Conservation (phyloP, 2,329 filamentous ascomycete species). For the Aspergillus clavatus region DNA sequence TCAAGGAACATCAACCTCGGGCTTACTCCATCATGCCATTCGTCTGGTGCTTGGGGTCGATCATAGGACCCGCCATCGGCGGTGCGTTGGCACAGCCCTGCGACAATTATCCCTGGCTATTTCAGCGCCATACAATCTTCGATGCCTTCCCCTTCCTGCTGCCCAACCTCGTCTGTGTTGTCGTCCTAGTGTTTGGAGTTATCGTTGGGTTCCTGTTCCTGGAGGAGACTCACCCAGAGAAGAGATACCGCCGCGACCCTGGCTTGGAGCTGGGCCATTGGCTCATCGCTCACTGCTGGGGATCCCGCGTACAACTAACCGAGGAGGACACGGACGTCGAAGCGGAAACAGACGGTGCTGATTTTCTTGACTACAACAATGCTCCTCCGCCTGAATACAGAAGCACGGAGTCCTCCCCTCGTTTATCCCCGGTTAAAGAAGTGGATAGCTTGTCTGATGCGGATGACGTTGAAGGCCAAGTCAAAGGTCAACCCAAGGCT, state of each 20-base stretch:
- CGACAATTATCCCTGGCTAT: conserved; percentile 70
- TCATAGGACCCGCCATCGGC: conserved; percentile 86
- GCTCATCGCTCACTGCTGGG: conserved; percentile 46
- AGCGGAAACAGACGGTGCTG: conserved; percentile 40
- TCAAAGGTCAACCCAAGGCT: conserved; percentile 49
- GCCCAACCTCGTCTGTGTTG: conserved; percentile 83
- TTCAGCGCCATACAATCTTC: conserved; percentile 70
- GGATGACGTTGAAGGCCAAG: conserved; percentile 40
- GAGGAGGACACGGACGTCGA: conserved; percentile 39
- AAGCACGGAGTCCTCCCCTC: conserved; percentile 52
- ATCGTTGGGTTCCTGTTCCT: conserved; percentile 77
- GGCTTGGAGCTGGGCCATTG: conserved; percentile 73
- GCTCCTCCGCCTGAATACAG: conserved; percentile 66
- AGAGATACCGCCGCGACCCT: conserved; percentile 69
- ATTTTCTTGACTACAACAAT: conserved; percentile 56
- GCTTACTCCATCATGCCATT: conserved; percentile 98
- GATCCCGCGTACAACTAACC: conserved; percentile 25
- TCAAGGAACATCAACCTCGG: conserved; percentile 87
- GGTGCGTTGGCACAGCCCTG: conserved; percentile 85
- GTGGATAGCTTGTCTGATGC: conserved; percentile 28
- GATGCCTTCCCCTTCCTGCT: conserved; percentile 84
- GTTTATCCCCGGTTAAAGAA: conserved; percentile 36
- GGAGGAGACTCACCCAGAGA: conserved; percentile 86
- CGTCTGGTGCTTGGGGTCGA: conserved; percentile 96
- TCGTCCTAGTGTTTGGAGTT: conserved; percentile 71